Base-by-base conservation (phyloP, 768 basidiomycete genomes). In the Pisolithus albus region DNA sequence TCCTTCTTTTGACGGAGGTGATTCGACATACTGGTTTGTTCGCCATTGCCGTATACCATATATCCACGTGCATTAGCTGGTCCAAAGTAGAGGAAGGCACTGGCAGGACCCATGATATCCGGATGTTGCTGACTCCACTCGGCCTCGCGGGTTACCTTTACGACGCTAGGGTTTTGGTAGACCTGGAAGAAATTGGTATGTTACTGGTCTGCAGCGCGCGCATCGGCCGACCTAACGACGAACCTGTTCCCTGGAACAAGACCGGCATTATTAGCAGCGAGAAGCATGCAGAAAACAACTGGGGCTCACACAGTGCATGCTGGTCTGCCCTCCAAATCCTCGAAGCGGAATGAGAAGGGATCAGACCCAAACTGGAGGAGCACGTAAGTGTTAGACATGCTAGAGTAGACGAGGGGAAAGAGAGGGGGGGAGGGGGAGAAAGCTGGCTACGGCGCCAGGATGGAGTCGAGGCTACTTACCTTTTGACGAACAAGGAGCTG, bases 71-170 rank as follows among this genome's bases (percentile, higher is more conserved):
- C 58, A 49, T 72, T 76, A 39, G 72, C 72, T 5, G 88, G 86
- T 1, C 88, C 88, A 52, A 90, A 81, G 61, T 87, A 89, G 54
- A 88, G 78, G 62, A 76, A 87, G 5, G 88, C 81, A 38, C 79
- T 84, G 53, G 75, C 79, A n/a, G 88, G 88, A n/a, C 88, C 88
- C 81, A 88, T 83, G 56, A 88, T 81, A 44, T 71, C 75, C 21
- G 80, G 78, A 61, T 87, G 81, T 50, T 80, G 81, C 58, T 81
- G 75, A 21, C 79, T 72, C 87, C 88, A 89, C 19, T 70, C 72
- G 0, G 73, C 64, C 59, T 89, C 84, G 16, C 88, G 80, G 38
- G 76, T 74, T 49, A 89, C 69, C 55, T 81, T 76, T 53, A 87
- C 73, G 53, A 88, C 74, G 24, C 76, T 86, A 19, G 84, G 81